Percentiles rank a stretch among this genome's conserved stretches.
phyloP scores from a whole-genome alignment of 2,329 filamentous ascomycete genomes.

The Akanthomyces lecanii region DNA sequence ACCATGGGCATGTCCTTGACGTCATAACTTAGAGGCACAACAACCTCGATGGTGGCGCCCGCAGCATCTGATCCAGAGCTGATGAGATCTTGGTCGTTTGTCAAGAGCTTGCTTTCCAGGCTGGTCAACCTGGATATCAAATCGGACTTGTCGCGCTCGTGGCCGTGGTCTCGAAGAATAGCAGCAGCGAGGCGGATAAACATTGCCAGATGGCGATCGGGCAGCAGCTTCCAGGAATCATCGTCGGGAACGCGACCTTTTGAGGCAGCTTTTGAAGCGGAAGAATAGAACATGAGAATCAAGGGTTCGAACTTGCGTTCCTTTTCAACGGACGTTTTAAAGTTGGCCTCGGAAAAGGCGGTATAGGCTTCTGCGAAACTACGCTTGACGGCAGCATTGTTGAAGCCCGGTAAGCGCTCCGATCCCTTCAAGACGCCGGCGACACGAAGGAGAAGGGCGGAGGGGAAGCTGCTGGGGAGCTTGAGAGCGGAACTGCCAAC shows the following conservation, averaged over 20 bases:
- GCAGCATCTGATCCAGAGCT: constrained; percentile 30
- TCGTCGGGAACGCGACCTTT: constrained; percentile 72
- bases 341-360: constrained; percentile 81
- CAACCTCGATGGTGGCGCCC: constrained; percentile 66
- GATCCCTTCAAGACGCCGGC: constrained; percentile 75
- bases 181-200: constrained; percentile 83
- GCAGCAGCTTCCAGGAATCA: constrained; percentile 84
- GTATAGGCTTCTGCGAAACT: constrained; percentile 95
- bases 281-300: constrained; percentile 93
- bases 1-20: constrained; percentile 97
- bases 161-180: constrained; percentile 78
- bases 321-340: constrained; percentile 82
- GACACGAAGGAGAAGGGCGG: constrained; percentile 63
- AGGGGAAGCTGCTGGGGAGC: constrained; percentile 53
- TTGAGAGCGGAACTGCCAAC: constrained; percentile 48
- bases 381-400: constrained; percentile 84
- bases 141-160: constrained; percentile 80
- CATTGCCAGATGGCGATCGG: constrained; percentile 89
- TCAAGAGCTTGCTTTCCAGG: constrained; percentile 88
- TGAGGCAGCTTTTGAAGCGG: constrained; percentile 80
- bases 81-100: constrained; percentile 83
- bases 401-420: constrained; percentile 82
- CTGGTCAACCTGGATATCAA: constrained; percentile 72
- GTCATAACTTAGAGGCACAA: constrained; percentile 80
- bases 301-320: constrained; percentile 89